phyloP scores from a whole-genome alignment of 805 yeast species.

The Metschnikowia borealis region DNA sequence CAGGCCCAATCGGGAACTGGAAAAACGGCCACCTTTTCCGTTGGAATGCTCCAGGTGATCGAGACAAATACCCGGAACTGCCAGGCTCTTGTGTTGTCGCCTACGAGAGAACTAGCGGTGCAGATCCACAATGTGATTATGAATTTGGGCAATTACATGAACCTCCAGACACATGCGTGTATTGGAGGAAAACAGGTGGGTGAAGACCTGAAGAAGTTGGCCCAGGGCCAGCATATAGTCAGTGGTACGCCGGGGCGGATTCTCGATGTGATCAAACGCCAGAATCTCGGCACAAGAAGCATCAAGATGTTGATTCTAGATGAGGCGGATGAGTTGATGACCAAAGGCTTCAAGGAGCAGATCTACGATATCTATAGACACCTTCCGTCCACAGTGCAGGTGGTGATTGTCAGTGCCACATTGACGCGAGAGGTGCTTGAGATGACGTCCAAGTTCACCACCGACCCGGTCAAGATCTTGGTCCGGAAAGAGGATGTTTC shows the following conservation, averaged over 20 bases:
- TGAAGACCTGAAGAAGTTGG: slow-evolving; percentile 72
- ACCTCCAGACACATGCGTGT: slow-evolving; percentile 82
- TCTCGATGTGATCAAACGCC: slow-evolving; percentile 82
- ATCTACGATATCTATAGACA: slow-evolving; percentile 86
- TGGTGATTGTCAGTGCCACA: slow-evolving; percentile 92
- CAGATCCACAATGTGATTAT: slow-evolving; percentile 88
- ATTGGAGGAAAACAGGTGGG: slow-evolving; percentile 89
- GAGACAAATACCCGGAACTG: slow-evolving; percentile 69
- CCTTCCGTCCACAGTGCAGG: slow-evolving; percentile 83
- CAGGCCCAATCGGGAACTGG: slow-evolving; percentile 99
- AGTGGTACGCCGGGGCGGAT: slow-evolving; percentile 99
- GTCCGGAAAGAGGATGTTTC: slow-evolving; percentile 94
- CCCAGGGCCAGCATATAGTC: slow-evolving; percentile 82
- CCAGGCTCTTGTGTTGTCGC: slow-evolving; percentile 89
- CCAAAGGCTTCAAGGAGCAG: slow-evolving; percentile 93
- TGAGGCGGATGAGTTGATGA: slow-evolving; percentile 94
- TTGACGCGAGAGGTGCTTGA: slow-evolving; percentile 88
- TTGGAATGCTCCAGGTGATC: slow-evolving; percentile 84
- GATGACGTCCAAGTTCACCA: slow-evolving; percentile 87
- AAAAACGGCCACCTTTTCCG: slow-evolving; percentile 96
- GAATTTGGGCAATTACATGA: slow-evolving; percentile 84
- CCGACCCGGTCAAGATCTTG: slow-evolving; percentile 87
- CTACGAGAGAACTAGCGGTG: slow-evolving; percentile 93
- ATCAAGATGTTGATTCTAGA: slow-evolving; percentile 87
- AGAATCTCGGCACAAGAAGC: slow-evolving; percentile 66